Conservation (phyloP, 768 basidiomycete genomes). For the Leccinum arenicola region DNA sequence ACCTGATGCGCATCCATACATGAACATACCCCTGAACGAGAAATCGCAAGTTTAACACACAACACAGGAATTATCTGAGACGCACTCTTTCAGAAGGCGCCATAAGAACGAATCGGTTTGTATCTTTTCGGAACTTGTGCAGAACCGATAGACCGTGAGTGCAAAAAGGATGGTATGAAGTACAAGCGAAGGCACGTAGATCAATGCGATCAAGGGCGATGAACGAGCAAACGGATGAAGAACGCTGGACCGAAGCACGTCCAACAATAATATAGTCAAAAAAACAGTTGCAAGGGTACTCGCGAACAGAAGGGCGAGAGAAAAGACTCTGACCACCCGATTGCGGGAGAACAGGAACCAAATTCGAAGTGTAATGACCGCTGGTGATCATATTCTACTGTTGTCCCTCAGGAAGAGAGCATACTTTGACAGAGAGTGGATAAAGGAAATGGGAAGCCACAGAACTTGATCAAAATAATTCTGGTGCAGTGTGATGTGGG, state of each 20-base stretch:
- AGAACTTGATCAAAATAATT: neutral
- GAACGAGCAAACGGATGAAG: neutral
- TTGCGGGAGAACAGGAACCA: constrained; percentile 15
- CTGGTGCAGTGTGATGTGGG: neutral
- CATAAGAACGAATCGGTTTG: constrained; percentile 9
- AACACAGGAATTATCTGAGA: neutral
- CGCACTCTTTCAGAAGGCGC: constrained; percentile 21
- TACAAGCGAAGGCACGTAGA: constrained; percentile 18
- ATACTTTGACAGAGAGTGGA: constrained; percentile 9
- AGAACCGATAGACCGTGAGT: constrained; percentile 13
- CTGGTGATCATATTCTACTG: neutral
- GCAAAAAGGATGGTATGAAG: constrained; percentile 14
- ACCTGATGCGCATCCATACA: constrained; percentile 10
- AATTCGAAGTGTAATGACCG: constrained; percentile 12
- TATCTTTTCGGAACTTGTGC: constrained; percentile 8
- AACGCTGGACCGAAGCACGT: neutral
- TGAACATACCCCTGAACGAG: constrained; percentile 12
- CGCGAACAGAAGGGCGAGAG: constrained; percentile 1
- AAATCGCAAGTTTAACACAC: neutral
- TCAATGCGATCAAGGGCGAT: neutral
- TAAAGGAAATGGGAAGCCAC: constrained; percentile 5
- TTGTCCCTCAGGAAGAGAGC: neutral
- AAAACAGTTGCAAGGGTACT: neutral
- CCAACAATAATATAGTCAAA: neutral
- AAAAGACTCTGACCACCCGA: constrained; percentile 1